Conservation (phyloP, 1,284 basidiomycete species). For the Exobasidium rhododendri region DNA sequence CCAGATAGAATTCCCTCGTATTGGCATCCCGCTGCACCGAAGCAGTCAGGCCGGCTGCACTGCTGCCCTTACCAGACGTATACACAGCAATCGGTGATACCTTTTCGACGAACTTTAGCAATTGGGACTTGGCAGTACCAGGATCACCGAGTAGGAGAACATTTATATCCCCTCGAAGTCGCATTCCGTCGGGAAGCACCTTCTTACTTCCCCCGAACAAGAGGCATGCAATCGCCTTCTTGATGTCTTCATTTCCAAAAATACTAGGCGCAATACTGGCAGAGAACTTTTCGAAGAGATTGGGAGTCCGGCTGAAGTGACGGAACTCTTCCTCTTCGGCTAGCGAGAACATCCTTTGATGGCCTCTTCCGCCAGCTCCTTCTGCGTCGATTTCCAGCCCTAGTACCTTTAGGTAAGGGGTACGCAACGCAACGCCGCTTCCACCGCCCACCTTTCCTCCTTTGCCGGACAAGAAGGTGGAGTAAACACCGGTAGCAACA, state of each 20-base stretch:
- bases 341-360: constrained; percentile 73
- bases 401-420: constrained; percentile 88
- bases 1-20: constrained; percentile 94
- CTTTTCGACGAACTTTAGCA: constrained; percentile 98
- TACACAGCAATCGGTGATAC: constrained; percentile 96
- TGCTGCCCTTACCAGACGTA: constrained; percentile 95
- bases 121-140: constrained; percentile 94
- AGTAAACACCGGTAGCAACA: constrained; percentile 93
- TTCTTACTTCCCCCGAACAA: constrained; percentile 98
- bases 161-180: constrained; percentile 95
- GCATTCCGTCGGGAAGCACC: constrained; percentile 93
- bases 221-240: constrained; percentile 92
- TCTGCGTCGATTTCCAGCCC: constrained; percentile 80
- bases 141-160: constrained; percentile 94
- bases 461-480: constrained; percentile 84
- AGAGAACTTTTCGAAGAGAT: constrained; percentile 90
- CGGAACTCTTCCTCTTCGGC: constrained; percentile 96
- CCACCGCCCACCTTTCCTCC: constrained; percentile 57
- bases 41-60: constrained; percentile 95
- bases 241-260: constrained; percentile 89
- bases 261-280: constrained; percentile 95
- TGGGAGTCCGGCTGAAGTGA: constrained; percentile 82
- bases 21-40: constrained; percentile 91
- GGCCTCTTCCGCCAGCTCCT: constrained; percentile 63
- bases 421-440: constrained; percentile 72